These are phyloP conservation scores for Saxophila tyrrhenica DNA, from an alignment of 495 filamentous ascomycete species.

Conservation along the genomic window DNA sequence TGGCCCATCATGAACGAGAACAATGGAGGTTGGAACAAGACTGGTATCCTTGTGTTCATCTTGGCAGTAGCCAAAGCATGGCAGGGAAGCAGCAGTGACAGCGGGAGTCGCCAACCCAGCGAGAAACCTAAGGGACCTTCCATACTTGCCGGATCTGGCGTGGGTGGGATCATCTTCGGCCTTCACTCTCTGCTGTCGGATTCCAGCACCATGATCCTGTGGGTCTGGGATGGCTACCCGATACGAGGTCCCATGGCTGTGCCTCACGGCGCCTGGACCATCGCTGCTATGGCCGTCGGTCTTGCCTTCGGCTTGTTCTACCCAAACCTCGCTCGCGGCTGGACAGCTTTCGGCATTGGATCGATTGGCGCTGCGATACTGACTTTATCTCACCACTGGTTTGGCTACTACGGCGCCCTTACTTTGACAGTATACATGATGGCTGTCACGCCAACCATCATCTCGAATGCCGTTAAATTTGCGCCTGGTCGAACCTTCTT, in stretches of 20 bases:
- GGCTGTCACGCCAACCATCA: slow-evolving; percentile 66
- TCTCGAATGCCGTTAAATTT: slow-evolving; percentile 62
- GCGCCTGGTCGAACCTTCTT: slow-evolving; percentile 71
- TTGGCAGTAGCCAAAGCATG: slow-evolving; percentile 48
- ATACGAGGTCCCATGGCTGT: slow-evolving; percentile 79
- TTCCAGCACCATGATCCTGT: slow-evolving; percentile 96
- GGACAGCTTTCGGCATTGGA: slow-evolving; percentile 70
- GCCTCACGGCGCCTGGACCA: slow-evolving; percentile 75
- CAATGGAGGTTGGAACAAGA: slow-evolving; percentile 89
- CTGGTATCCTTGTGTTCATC: slow-evolving; percentile 64
- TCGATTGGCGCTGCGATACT: slow-evolving; percentile 70
- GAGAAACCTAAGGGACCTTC: slow-evolving; percentile 49
- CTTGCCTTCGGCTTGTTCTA: slow-evolving; percentile 66
- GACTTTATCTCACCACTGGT: slow-evolving; percentile 72
- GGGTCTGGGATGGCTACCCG: slow-evolving; percentile 98
- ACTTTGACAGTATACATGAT: slow-evolving; percentile 66
- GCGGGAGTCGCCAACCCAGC: slow-evolving; percentile 25
- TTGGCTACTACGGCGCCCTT: slow-evolving; percentile 79
- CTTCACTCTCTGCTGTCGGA: slow-evolving; percentile 90
- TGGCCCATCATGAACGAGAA: slow-evolving; percentile 85
- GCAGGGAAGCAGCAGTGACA: slow-evolving; percentile 23
- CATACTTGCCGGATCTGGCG: slow-evolving; percentile 59
- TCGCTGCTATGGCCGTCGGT: slow-evolving; percentile 76
- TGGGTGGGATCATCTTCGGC: slow-evolving; percentile 80
- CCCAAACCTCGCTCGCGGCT: slow-evolving; percentile 57